Conservation (phyloP, 768 basidiomycete species). For the Pisolithus microcarpus region DNA sequence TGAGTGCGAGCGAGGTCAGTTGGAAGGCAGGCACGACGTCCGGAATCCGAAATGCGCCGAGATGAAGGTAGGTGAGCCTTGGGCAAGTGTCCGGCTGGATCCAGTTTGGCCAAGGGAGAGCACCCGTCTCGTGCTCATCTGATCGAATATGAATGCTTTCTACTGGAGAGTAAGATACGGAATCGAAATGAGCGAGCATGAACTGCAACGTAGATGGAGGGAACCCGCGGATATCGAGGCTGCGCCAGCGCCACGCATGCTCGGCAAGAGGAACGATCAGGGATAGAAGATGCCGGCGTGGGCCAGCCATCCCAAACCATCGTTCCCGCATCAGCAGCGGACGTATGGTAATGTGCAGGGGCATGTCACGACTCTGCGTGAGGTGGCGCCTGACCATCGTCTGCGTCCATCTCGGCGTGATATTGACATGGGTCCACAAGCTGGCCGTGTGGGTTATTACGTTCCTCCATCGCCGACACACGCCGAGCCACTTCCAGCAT, state of each 20-base stretch:
- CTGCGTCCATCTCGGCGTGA: not conserved
- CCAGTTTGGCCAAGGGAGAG: not conserved
- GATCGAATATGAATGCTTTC: not conserved
- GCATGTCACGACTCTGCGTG: not conserved
- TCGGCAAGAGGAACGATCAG: constrained; percentile 1
- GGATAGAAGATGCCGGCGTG: not conserved
- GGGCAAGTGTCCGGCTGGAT: not conserved
- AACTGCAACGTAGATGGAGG: not conserved
- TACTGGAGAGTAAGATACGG: not conserved
- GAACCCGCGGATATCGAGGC: constrained; percentile 1
- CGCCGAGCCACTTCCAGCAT: constrained; percentile 4
- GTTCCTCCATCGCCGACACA: constrained; percentile 1
- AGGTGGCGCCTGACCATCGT: constrained; percentile 1
- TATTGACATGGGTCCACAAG: constrained; percentile 1
- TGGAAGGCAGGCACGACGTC: constrained; percentile 15
- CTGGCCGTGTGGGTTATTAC: not conserved
- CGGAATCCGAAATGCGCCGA: constrained; percentile 2
- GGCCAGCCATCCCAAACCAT: not conserved
- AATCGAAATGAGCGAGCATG: constrained; percentile 1
- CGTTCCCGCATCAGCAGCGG: not conserved
- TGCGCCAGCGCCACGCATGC: not conserved
- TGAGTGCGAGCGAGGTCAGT: not conserved
- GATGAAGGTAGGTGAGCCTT: not conserved
- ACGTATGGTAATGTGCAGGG: not conserved
- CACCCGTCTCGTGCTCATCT: not conserved